A percentile compares a stretch with the other conserved stretches of the same genome.
Conservation (phyloP, 2,329 filamentous ascomycete genomes). For the Xylariaceae sp. region DNA sequence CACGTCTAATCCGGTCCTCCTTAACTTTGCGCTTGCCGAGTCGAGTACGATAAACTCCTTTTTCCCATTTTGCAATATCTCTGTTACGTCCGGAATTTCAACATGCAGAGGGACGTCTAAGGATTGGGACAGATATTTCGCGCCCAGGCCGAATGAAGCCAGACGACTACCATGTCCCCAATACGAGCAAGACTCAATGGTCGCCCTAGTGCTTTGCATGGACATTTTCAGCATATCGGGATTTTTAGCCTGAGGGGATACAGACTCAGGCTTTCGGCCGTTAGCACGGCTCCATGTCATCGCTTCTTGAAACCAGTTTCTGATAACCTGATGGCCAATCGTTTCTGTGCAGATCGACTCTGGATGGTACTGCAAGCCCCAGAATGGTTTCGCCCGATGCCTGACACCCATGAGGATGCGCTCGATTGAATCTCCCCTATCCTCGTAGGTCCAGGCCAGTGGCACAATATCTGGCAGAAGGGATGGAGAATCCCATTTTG, state of each 20-base stretch:
- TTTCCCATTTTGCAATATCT: conserved; percentile 41
- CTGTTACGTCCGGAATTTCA: conserved; percentile 52
- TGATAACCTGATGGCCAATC: conserved; percentile 59
- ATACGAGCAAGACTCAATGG: conserved; percentile 20
- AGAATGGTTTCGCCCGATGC: conserved; percentile 68
- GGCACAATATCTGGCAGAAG: conserved; percentile 46
- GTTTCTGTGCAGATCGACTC: conserved; percentile 80
- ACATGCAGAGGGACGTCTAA: conserved; percentile 44
- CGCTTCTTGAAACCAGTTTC: conserved; percentile 71
- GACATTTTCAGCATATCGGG: conserved; percentile 2
- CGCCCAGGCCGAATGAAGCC: conserved; percentile 31
- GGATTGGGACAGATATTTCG: conserved; percentile 38
- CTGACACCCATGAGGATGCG: conserved; percentile 71
- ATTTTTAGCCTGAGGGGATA: background rate
- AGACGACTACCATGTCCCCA: conserved; percentile 24
- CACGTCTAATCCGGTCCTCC: conserved; percentile 42
- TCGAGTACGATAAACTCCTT: conserved; percentile 55
- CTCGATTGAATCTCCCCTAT: conserved; percentile 38
- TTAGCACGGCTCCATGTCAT: conserved; percentile 48
- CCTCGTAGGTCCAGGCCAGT: conserved; percentile 59
- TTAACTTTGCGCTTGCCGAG: conserved; percentile 51
- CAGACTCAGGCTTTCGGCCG: conserved; percentile 16
- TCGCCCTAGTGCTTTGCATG: background rate
- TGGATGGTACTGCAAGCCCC: conserved; percentile 86
- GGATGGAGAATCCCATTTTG: conserved; percentile 39